Percentiles rank a stretch among this genome's conserved stretches.
phyloP scores from a whole-genome alignment of 2,329 filamentous ascomycete species.

The Ceratocystis cubensis region DNA sequence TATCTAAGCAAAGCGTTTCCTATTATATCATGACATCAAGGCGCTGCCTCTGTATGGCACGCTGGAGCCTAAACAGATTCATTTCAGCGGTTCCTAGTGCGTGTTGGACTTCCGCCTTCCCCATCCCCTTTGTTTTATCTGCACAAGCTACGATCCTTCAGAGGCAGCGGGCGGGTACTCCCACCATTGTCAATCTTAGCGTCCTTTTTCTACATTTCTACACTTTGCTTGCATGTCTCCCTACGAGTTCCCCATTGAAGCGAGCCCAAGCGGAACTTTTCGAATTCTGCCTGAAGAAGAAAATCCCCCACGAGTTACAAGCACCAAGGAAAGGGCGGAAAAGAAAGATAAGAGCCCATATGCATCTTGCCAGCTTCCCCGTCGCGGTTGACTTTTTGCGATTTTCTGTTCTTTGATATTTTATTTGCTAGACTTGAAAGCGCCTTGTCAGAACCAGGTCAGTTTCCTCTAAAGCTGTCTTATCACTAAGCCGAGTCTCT shows the following conservation, averaged over 20 bases:
- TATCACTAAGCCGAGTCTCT: too few species aligned
- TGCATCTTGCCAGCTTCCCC: neutral
- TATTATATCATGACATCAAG: too few species aligned
- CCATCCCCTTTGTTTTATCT: neutral
- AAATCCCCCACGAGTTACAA: neutral
- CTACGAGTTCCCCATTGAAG: neutral
- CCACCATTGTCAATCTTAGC: neutral
- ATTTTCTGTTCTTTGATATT: neutral
- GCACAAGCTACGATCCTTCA: neutral
- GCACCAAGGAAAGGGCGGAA: neutral
- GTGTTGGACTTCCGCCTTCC: neutral
- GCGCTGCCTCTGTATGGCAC: too few species aligned
- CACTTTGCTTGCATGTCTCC: neutral
- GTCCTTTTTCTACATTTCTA: neutral
- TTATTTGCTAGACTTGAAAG: neutral
- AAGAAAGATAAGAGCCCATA: neutral
- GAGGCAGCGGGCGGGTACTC: slow-evolving; percentile 1
- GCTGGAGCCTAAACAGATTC: too few species aligned
- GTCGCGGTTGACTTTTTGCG: neutral
- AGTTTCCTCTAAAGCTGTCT: neutral
- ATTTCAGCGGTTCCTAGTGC: neutral
- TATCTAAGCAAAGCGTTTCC: too few species aligned
- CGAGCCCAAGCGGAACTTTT: neutral
- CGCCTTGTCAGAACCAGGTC: neutral
- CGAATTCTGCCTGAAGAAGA: neutral